phyloP scores from a whole-genome alignment of 352 stramenopile species.

The Paralagenidium karlingii region DNA sequence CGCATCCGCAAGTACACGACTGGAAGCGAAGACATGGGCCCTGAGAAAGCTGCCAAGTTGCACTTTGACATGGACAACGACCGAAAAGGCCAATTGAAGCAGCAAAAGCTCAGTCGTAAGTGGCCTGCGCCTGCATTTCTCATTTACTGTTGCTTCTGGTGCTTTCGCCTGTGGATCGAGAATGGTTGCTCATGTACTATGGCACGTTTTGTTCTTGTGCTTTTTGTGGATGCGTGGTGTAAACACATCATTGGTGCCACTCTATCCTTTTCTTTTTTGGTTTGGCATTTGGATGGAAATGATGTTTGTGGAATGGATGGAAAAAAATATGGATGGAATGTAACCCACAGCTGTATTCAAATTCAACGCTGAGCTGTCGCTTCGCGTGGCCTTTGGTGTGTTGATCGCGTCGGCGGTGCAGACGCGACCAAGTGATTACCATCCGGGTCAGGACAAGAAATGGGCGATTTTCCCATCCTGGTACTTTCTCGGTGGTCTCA shows the following conservation, averaged over 20 bases:
- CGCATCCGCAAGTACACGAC: no score
- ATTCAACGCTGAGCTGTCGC: constrained; percentile 35
- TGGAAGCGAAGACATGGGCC: no score
- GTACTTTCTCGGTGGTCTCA: constrained; percentile 62
- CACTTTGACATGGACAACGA: constrained; percentile 46
- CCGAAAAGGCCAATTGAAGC: constrained; percentile 35
- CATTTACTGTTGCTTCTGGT: no score
- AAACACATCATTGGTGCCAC: no score
- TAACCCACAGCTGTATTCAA: constrained; percentile 35
- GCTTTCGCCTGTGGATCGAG: no score
- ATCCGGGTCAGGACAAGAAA: constrained; percentile 34
- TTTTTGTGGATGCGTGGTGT: no score
- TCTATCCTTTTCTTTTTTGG: background rate
- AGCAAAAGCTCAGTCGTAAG: constrained; percentile 37
- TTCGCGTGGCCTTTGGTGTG: constrained; percentile 45
- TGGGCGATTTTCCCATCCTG: constrained; percentile 59
- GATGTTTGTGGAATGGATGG: constrained; percentile 1
- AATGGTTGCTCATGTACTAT: no score
- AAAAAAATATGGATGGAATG: no score
- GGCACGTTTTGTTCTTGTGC: background rate
- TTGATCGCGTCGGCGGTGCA: constrained; percentile 59
- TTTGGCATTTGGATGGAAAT: constrained; percentile 1
- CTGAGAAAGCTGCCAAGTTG: constrained; percentile 56
- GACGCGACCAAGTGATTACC: constrained; percentile 32
- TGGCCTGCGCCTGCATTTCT: no score